These are phyloP conservation scores for Podaxis carcinomalis DNA, from an alignment of 768 basidiomycete species.

Conservation along the genomic window DNA sequence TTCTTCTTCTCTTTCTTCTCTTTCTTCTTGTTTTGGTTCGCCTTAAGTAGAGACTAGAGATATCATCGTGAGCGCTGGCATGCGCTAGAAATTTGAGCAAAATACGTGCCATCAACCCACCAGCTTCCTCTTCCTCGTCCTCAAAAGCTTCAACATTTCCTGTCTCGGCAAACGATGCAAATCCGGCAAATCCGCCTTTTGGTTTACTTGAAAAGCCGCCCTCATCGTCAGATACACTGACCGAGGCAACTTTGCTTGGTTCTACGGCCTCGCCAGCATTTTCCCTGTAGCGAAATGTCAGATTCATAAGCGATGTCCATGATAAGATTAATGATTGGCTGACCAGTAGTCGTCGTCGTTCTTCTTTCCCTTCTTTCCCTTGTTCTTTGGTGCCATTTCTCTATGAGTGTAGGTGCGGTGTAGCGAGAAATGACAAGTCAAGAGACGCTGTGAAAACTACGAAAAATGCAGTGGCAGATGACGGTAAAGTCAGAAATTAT, in stretches of 20 bases:
- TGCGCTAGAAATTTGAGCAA: neutral
- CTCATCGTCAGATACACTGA: conserved; percentile 40
- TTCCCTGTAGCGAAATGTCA: conserved; percentile 41
- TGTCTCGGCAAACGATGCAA: conserved; percentile 41
- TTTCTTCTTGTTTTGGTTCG: conserved; percentile 33
- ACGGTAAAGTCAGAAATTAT: neutral
- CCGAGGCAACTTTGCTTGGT: conserved; percentile 33
- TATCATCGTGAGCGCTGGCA: neutral
- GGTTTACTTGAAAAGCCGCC: conserved; percentile 22
- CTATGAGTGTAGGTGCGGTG: neutral
- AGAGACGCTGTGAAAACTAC: neutral
- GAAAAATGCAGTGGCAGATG: neutral
- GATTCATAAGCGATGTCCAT: conserved; percentile 1
- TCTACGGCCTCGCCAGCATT: conserved; percentile 55
- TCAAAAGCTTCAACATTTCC: conserved; percentile 38
- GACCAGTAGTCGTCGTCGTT: conserved; percentile 84
- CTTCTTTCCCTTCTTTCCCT: conserved; percentile 87
- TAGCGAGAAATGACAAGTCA: neutral
- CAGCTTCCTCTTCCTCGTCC: conserved; percentile 64
- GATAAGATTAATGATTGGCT: conserved; percentile 12
- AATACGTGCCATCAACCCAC: conserved; percentile 67
- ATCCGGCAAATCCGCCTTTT: conserved; percentile 43
- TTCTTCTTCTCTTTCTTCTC: conserved; percentile 57
- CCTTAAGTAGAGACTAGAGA: conserved; percentile 60
- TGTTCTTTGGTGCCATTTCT: conserved; percentile 55